Percentiles rank a stretch among this genome's conserved stretches.
Conservation (phyloP, 441 rosid species). For the Syzygium syzygioides region DNA sequence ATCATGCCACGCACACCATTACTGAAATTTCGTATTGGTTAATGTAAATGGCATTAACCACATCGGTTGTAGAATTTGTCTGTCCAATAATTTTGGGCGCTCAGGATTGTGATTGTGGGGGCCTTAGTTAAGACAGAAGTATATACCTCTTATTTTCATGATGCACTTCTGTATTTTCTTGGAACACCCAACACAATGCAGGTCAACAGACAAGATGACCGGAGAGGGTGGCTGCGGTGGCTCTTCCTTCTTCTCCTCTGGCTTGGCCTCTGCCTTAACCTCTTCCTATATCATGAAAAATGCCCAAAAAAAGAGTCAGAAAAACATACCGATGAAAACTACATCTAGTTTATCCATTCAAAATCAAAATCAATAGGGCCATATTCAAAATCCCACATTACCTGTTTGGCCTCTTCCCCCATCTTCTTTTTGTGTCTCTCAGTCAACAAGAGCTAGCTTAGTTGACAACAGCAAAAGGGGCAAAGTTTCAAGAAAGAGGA, state of each 20-base stretch:
- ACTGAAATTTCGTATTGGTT: neutral
- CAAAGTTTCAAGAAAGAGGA: neutral
- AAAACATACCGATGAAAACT: neutral
- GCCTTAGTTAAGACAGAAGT: neutral
- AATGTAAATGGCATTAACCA: neutral
- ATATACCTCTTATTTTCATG: conserved; percentile 63
- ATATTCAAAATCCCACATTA: neutral
- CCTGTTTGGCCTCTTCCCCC: conserved; percentile 64
- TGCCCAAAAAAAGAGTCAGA: neutral
- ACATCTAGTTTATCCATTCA: neutral
- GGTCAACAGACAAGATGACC: conserved; percentile 57
- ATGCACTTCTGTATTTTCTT: conserved; percentile 78
- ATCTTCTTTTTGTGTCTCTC: conserved; percentile 15
- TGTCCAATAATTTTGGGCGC: neutral
- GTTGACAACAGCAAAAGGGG: neutral
- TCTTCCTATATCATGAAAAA: neutral
- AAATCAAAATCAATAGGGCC: neutral
- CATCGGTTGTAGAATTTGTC: neutral
- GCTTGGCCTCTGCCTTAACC: conserved; percentile 11
- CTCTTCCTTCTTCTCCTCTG: conserved; percentile 30
- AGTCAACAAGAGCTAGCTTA: neutral
- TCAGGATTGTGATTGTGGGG: neutral
- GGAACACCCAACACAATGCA: conserved; percentile 93
- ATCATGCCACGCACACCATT: neutral
- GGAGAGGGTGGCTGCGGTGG: conserved; percentile 57